Evolutionary conservation across 345 rosid genomes (phyloP).

Genomic region (Heritiera littoralis): DNA sequence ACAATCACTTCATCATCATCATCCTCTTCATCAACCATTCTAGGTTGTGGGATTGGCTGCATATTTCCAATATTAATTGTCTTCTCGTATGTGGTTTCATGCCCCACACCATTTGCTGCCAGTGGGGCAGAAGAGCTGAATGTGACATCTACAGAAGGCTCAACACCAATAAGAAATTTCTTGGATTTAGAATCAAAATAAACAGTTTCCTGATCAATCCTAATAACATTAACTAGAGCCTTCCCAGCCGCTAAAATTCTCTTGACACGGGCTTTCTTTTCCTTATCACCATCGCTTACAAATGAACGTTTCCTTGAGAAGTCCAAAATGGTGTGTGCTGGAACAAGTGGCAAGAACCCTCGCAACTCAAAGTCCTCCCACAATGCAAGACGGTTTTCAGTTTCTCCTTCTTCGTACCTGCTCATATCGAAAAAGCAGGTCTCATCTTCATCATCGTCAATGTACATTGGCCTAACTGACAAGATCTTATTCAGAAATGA

Average conservation of each 20-base stretch:
- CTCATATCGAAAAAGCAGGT: constrained; percentile 86
- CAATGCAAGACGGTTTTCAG: constrained; percentile 81
- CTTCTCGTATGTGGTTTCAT: constrained; percentile 40
- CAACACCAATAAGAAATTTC: constrained; percentile 72
- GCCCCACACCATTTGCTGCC: constrained; percentile 33
- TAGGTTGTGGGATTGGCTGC: constrained; percentile 41
- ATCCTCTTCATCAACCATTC: constrained; percentile 60
- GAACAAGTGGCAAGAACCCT: constrained; percentile 84
- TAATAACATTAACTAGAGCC: constrained; percentile 59
- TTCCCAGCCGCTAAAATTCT: constrained; percentile 91
- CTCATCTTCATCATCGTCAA: constrained; percentile 74
- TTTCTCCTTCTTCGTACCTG: constrained; percentile 88
- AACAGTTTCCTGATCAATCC: constrained; percentile 58
- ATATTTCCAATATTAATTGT: constrained; percentile 28
- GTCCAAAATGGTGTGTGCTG: constrained; percentile 84
- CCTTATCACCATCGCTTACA: constrained; percentile 64
- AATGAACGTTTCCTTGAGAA: constrained; percentile 74
- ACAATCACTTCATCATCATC: constrained; percentile 93
- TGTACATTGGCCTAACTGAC: constrained; percentile 43
- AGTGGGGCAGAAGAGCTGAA: constrained; percentile 34
- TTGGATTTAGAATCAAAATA: constrained; percentile 69
- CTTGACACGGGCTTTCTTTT: constrained; percentile 63
- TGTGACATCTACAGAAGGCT: constrained; percentile 43
- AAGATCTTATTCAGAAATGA: constrained; percentile 69
- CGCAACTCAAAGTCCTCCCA: constrained; percentile 94